phyloP scores from a whole-genome alignment of 2,329 filamentous ascomycete genomes.

The Nemania bipapillata region DNA sequence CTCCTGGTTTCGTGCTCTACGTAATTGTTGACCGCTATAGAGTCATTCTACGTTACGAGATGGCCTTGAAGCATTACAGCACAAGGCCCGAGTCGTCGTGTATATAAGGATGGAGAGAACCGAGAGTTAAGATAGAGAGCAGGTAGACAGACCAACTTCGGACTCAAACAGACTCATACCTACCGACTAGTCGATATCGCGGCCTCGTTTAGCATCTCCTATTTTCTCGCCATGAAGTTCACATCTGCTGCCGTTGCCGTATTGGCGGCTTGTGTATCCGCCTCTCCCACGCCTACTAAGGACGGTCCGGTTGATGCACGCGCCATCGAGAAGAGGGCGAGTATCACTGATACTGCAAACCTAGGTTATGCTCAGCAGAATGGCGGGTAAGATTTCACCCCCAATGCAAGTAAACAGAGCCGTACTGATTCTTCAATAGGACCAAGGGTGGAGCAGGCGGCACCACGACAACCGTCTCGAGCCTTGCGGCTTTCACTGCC shows the following conservation, averaged over 20 bases:
- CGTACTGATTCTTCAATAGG: conserved; percentile 30
- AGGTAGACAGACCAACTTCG: conserved; percentile 4
- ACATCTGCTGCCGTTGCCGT: conserved; percentile 36
- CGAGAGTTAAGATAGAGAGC: conserved; percentile 3
- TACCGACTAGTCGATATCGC: neutral
- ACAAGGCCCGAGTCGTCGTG: neutral
- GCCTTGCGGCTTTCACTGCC: conserved; percentile 60
- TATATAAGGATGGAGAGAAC: conserved; percentile 26
- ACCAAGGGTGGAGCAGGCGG: conserved; percentile 68
- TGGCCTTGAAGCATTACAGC: conserved; percentile 1
- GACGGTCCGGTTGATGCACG: conserved; percentile 37
- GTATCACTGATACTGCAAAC: conserved; percentile 42
- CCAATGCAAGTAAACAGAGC: neutral
- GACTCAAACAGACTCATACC: neutral
- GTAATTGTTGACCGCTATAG: conserved; percentile 5
- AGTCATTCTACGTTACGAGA: conserved; percentile 7
- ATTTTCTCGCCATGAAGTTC: conserved; percentile 42
- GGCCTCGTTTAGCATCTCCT: neutral
- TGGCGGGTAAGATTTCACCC: conserved; percentile 32
- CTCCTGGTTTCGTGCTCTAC: neutral
- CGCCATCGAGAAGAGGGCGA: conserved; percentile 41
- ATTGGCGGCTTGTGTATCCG: conserved; percentile 40
- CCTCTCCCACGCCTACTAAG: conserved; percentile 40
- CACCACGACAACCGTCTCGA: conserved; percentile 64
- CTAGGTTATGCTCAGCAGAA: conserved; percentile 42